phyloP scores from a whole-genome alignment of 768 basidiomycete species.

The Pholiota conissans region DNA sequence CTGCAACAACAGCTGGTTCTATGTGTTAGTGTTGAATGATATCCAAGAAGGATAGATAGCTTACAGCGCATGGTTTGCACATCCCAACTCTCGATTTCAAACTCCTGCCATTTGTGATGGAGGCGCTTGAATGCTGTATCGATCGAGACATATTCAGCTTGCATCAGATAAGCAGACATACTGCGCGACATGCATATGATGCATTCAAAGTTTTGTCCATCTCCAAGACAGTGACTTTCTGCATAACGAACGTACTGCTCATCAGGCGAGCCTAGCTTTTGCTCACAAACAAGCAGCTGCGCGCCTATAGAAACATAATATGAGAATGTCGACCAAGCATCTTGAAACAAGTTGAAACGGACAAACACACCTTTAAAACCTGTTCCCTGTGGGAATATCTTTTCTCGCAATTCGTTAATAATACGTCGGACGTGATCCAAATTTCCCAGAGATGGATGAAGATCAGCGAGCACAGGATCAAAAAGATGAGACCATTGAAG shows the following conservation, averaged over 20 bases:
- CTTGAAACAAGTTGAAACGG: too few relatives aligned
- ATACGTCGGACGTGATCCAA: conserved; percentile 21
- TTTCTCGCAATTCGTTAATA: conserved; percentile 17
- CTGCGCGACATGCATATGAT: conserved; percentile 24
- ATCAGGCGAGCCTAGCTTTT: not conserved
- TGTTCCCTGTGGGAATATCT: conserved; percentile 21
- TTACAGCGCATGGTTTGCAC: not conserved
- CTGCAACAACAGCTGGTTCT: conserved; percentile 20
- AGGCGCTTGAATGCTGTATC: conserved; percentile 11
- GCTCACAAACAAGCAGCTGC: conserved; percentile 4
- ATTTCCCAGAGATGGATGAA: conserved; percentile 11
- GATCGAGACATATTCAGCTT: conserved; percentile 3
- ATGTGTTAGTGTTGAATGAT: too few relatives aligned
- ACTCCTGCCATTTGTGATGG: conserved; percentile 10
- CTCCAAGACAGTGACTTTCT: conserved; percentile 9
- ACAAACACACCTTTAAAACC: conserved; percentile 22
- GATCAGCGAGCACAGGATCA: not conserved
- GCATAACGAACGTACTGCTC: conserved; percentile 21
- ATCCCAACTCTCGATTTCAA: conserved; percentile 11
- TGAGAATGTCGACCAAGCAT: too few relatives aligned
- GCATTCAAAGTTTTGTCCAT: conserved; percentile 1
- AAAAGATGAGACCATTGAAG: conserved; percentile 15
- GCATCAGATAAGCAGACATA: conserved; percentile 19
- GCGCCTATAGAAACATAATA: too few relatives aligned
- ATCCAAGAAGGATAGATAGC: too few relatives aligned